Evolutionary conservation across 805 yeast genomes (phyloP), one percentile per base, ranked within the genome.

Genomic region (Metschnikowia corniflorae): DNA sequence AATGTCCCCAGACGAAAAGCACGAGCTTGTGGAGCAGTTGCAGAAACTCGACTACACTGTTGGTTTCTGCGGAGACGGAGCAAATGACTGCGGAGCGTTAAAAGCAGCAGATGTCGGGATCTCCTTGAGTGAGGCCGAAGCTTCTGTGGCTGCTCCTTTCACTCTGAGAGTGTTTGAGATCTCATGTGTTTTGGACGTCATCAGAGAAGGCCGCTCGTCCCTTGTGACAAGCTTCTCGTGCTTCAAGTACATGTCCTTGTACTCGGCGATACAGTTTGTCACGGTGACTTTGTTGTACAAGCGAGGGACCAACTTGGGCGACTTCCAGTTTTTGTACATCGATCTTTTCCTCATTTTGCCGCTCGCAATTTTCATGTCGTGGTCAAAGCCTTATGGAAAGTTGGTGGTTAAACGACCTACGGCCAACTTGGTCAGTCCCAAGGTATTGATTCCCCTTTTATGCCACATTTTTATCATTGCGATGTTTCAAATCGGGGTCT

Each of bases 1-100:
- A 46, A 93, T 93, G 99, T 89, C 97, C 0, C 99, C 99, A 0
- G 98, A 94, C 60, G 99, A 93, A 59, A 93, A 93, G 55, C 96
- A 93, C 58, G 98, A 93, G 61, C 68, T 93, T 31, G 96, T 93
- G 23, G 89, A 85, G 51, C 86, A 83, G 55, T 64, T 93, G 10
- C 96, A 88, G 58, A 72, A 69, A 16, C 55, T 93, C 15, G 96
- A 89, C 53, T 91, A 91, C 56, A 86, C 95, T 0, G 95, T 87
- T 31, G 96, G 97, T 2, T 93, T 93, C 60, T 93, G 97, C 63
- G 99, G 99, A 24, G 99, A 93, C 64, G 99, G 99, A 47, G 99
- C 99, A 5, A 93, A 93, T 61, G 99, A 93, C 57, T 93, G 97
- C 63, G 98, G 98, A 49, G 99, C 99, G 0, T 68, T 93, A 40